These are phyloP conservation scores for Rubroshorea leprosula DNA, from an alignment of 345 rosid species.

Conservation along the genomic window DNA sequence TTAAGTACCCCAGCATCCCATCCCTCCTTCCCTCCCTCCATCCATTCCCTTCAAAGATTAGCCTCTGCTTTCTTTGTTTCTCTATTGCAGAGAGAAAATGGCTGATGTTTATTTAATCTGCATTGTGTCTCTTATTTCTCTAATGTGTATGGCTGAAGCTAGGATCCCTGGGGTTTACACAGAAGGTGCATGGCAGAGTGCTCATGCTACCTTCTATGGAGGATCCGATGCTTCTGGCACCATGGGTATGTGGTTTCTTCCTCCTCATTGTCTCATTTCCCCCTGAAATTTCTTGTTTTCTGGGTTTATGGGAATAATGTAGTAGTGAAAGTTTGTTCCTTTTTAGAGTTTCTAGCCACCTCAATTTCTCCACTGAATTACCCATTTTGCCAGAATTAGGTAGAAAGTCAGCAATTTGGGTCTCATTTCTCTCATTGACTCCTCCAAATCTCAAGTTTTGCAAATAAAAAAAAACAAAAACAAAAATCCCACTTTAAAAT, in stretches of 20 bases:
- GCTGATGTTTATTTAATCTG: conserved; percentile 9
- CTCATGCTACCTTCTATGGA: conserved; percentile 92
- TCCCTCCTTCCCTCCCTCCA: background rate
- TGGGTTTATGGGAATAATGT: background rate
- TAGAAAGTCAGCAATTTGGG: background rate
- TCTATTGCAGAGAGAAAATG: conserved; percentile 3
- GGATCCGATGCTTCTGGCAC: conserved; percentile 89
- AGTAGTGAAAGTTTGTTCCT: background rate
- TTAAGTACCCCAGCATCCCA: conserved; percentile 14
- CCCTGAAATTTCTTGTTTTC: background rate
- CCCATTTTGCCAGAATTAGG: background rate
- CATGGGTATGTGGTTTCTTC: conserved; percentile 43
- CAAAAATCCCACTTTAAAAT: too few species aligned
- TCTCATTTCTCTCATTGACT: too few species aligned
- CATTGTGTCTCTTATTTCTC: conserved; percentile 19
- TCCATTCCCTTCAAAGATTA: background rate
- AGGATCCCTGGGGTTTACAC: conserved; percentile 68
- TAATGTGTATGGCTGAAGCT: conserved; percentile 41
- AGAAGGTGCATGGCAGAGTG: conserved; percentile 66
- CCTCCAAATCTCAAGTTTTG: too few species aligned
- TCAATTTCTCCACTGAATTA: too few species aligned
- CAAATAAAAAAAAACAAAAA: too few species aligned
- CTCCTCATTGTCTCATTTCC: background rate
- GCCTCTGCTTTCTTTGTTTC: background rate
- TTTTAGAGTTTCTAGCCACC: background rate